Conservation (phyloP, 371 early-diverging fungal genomes). For the Umbelopsis sp. region DNA sequence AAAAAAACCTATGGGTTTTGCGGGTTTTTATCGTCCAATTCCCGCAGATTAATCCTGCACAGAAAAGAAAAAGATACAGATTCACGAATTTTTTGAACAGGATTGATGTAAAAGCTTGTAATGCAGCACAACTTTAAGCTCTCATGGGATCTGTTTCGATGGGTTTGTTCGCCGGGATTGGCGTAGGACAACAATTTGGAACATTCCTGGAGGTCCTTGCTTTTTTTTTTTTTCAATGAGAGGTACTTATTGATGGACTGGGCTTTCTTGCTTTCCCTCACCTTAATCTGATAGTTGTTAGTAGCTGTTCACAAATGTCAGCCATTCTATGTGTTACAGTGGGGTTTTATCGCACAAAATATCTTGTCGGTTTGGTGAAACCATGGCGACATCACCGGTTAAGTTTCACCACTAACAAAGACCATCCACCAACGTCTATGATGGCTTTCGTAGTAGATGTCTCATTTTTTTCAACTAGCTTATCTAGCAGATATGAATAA, state of each 20-base stretch:
- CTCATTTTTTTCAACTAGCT: no score
- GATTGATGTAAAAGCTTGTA: no score
- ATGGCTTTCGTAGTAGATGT: no score
- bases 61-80: no score
- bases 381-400: no score
- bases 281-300: neutral
- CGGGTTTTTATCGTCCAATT: neutral
- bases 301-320: neutral
- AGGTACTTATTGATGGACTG: neutral
- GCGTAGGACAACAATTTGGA: constrained; percentile 15
- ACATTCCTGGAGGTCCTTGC: constrained; percentile 9
- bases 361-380: no score
- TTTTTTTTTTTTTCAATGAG: neutral
- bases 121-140: no score
- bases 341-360: neutral
- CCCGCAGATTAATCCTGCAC: no score
- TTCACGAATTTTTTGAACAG: no score
- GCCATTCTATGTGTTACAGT: neutral
- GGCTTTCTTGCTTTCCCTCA: neutral
- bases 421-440: neutral
- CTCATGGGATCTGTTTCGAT: no score
- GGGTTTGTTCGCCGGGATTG: neutral
- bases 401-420: no score
- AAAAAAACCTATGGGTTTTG: neutral
- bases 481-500: no score